phyloP scores from a whole-genome alignment of 2,329 filamentous ascomycete genomes.

The Aspergillus clavatus region DNA sequence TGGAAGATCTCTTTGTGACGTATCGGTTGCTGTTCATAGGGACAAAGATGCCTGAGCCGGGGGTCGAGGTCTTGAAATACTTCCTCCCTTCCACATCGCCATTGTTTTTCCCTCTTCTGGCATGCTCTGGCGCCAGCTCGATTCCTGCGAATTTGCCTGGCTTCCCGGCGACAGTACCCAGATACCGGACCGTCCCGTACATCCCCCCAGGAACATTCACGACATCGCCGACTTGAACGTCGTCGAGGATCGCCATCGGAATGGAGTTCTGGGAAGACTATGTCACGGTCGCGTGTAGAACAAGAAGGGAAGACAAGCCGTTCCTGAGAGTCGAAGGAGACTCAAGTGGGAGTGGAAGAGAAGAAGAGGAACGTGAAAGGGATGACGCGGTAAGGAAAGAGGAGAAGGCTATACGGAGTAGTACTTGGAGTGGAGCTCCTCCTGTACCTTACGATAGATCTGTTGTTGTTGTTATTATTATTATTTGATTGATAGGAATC shows the following conservation, averaged over 20 bases:
- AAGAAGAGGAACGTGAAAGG: not conserved
- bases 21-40: slow-evolving; percentile 71
- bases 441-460: not conserved
- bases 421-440: slow-evolving; percentile 1
- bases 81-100: slow-evolving; percentile 82
- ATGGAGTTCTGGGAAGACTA: slow-evolving; percentile 1
- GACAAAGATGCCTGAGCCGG: slow-evolving; percentile 88
- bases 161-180: slow-evolving; percentile 82
- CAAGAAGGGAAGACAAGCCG: not conserved
- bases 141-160: slow-evolving; percentile 89
- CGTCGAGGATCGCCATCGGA: slow-evolving; percentile 38
- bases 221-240: slow-evolving; percentile 69
- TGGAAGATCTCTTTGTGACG: slow-evolving; percentile 55
- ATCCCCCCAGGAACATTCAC: slow-evolving; percentile 94
- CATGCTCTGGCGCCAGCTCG: slow-evolving; percentile 77
- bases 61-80: slow-evolving; percentile 76
- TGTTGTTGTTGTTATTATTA: no score
- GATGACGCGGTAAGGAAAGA: not conserved
- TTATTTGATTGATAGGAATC: not conserved
- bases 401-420: not conserved
- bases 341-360: not conserved
- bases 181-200: slow-evolving; percentile 82
- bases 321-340: not conserved
- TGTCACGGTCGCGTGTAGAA: not conserved
- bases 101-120: slow-evolving; percentile 83